These are phyloP conservation scores for Pontederia crassipes DNA, from an alignment of 176 grass and related monocot species.

Conservation along the genomic window DNA sequence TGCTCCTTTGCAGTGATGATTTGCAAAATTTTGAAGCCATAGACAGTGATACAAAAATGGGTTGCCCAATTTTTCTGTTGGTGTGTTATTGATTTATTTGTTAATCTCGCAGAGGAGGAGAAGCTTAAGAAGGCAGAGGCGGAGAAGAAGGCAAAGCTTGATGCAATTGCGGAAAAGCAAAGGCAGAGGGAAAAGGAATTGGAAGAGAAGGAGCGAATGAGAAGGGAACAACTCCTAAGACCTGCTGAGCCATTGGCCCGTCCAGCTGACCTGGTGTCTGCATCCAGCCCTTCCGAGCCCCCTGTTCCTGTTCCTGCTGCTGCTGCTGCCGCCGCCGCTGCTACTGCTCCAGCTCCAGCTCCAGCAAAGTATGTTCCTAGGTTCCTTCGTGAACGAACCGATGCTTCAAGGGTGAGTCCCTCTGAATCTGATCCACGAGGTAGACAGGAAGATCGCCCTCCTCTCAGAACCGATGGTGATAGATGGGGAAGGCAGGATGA, in stretches of 20 bases:
- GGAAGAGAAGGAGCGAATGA: slow-evolving; percentile 57
- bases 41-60: no score
- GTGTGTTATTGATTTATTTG: neutral
- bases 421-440: slow-evolving; percentile 21
- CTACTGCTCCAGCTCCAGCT: slow-evolving; percentile 14
- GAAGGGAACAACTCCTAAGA: slow-evolving; percentile 38
- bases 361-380: slow-evolving; percentile 51
- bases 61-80: neutral
- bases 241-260: slow-evolving; percentile 16
- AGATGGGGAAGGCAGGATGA: slow-evolving; percentile 52
- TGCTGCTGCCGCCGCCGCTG: slow-evolving; percentile 7
- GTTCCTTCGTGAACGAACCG: slow-evolving; percentile 19
- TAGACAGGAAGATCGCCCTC: slow-evolving; percentile 1
- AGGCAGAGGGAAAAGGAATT: slow-evolving; percentile 55
- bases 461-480: slow-evolving; percentile 18
- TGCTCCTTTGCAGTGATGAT: neutral
- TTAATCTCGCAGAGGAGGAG: slow-evolving; percentile 71
- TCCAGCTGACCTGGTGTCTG: slow-evolving; percentile 2
- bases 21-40: no score
- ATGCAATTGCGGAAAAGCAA: slow-evolving; percentile 73
- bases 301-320: slow-evolving; percentile 15
- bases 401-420: slow-evolving; percentile 14
- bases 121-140: slow-evolving; percentile 65
- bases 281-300: neutral
- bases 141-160: slow-evolving; percentile 75